These are phyloP conservation scores for Ilyonectria destructans DNA, from an alignment of 2,329 filamentous ascomycete genomes.

Conservation along the genomic window DNA sequence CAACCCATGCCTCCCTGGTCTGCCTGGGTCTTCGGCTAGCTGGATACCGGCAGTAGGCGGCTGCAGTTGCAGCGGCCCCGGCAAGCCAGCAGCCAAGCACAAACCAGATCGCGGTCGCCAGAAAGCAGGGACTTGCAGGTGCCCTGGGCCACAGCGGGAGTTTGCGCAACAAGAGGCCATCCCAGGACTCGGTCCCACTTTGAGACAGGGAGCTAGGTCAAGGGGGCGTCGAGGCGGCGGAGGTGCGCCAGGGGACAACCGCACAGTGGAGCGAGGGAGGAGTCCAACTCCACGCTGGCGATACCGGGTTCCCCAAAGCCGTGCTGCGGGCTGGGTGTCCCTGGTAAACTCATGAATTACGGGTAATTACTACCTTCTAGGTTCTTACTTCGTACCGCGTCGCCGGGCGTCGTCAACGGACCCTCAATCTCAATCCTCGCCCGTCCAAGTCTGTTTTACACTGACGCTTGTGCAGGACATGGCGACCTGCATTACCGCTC, in stretches of 20 bases:
- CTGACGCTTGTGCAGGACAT: conserved; percentile 22
- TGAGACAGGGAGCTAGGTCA: conserved; percentile 33
- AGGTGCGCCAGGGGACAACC: conserved; percentile 14
- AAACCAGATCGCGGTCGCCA: conserved; percentile 37
- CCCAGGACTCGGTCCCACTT: conserved; percentile 36
- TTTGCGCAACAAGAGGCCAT: conserved; percentile 35
- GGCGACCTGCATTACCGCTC: conserved; percentile 7
- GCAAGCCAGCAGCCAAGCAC: conserved; percentile 29
- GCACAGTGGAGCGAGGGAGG: conserved; percentile 1
- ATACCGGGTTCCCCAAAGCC: conserved; percentile 26
- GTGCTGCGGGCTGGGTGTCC: conserved; percentile 5
- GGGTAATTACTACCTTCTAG: conserved; percentile 1
- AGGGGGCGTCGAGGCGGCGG: conserved; percentile 31
- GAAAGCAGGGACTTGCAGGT: conserved; percentile 35
- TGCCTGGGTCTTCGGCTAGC: conserved; percentile 20
- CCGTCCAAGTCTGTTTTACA: neutral
- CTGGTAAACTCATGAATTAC: neutral
- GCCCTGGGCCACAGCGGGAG: conserved; percentile 31
- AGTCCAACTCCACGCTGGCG: conserved; percentile 21
- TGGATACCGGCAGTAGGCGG: conserved; percentile 27
- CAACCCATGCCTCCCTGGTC: conserved; percentile 13
- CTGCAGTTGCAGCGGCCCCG: conserved; percentile 20
- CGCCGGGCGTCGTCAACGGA: conserved; percentile 12
- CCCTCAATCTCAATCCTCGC: neutral
- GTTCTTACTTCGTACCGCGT: neutral